Conservation (phyloP, 2,329 filamentous ascomycete genomes). For the Fusarium palustre region DNA sequence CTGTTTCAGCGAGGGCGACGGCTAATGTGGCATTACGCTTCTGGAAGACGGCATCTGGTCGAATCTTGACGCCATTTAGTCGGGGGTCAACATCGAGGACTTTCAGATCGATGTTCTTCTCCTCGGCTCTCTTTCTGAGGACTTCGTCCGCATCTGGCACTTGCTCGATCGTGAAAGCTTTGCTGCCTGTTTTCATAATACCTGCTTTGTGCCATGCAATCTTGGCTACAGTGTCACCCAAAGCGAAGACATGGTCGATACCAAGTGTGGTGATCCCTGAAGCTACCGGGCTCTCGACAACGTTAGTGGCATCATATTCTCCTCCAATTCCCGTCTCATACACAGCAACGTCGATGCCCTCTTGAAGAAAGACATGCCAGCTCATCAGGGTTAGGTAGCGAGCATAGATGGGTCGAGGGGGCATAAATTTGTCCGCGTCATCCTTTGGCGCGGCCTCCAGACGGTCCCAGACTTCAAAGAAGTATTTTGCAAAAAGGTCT, state of each 20-base stretch:
- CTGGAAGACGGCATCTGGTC: slow-evolving; percentile 67
- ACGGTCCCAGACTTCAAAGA: slow-evolving; percentile 75
- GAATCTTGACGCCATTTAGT: slow-evolving; percentile 60
- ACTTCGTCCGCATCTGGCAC: slow-evolving; percentile 59
- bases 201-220: slow-evolving; percentile 82
- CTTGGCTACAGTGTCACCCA: slow-evolving; percentile 72
- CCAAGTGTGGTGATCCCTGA: slow-evolving; percentile 74
- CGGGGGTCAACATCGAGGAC: slow-evolving; percentile 61
- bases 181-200: slow-evolving; percentile 71
- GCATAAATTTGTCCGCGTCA: slow-evolving; percentile 51
- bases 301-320: slow-evolving; percentile 76
- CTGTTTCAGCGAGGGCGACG: slow-evolving; percentile 63
- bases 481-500: slow-evolving; percentile 71
- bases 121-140: slow-evolving; percentile 62
- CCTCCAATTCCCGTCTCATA: slow-evolving; percentile 77
- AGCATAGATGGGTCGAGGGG: slow-evolving; percentile 66
- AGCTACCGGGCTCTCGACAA: slow-evolving; percentile 68
- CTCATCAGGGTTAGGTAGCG: slow-evolving; percentile 74
- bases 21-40: slow-evolving; percentile 68
- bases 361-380: slow-evolving; percentile 73
- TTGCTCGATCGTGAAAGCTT: slow-evolving; percentile 70
- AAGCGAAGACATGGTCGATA: slow-evolving; percentile 73
- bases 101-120: slow-evolving; percentile 62
- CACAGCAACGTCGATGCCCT: slow-evolving; percentile 71
- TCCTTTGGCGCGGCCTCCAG: slow-evolving; percentile 55